phyloP scores from a whole-genome alignment of 345 rosid genomes.

The Arabidopsis suecica region DNA sequence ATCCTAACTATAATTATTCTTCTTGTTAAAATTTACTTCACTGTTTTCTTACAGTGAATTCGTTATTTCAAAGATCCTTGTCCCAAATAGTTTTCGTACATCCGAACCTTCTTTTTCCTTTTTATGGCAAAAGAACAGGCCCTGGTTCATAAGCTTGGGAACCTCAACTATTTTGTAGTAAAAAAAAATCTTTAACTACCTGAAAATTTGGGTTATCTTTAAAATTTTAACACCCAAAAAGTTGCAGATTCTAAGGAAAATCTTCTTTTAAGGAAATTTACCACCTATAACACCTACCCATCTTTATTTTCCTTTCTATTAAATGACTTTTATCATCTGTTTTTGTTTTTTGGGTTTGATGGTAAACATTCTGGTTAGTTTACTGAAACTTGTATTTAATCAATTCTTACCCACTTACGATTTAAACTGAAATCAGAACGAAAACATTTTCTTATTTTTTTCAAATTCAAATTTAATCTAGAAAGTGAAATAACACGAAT shows the following conservation, averaged over 20 bases:
- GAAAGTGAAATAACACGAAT: neutral
- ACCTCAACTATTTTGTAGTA: neutral
- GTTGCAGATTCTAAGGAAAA: constrained; percentile 34
- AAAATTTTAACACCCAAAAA: constrained; percentile 16
- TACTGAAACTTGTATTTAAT: neutral
- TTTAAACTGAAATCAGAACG: neutral
- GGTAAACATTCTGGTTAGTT: constrained; percentile 6
- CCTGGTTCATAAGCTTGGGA: neutral
- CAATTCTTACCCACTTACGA: neutral
- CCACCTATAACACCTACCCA: constrained; percentile 5
- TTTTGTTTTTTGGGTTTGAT: neutral
- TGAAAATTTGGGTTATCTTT: neutral
- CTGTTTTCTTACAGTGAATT: constrained; percentile 11
- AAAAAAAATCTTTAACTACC: neutral
- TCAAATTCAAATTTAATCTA: neutral
- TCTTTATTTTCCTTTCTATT: neutral
- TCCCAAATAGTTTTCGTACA: constrained; percentile 24
- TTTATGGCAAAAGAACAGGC: neutral
- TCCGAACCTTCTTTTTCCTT: constrained; percentile 10
- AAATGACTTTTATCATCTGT: constrained; percentile 2
- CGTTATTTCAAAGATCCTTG: constrained; percentile 14
- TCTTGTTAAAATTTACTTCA: constrained; percentile 30
- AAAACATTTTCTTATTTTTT: neutral
- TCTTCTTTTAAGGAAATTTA: constrained; percentile 5
- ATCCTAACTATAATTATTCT: constrained; percentile 18